Conservation (phyloP, 768 basidiomycete genomes). For the Collybiopsis luxurians region DNA sequence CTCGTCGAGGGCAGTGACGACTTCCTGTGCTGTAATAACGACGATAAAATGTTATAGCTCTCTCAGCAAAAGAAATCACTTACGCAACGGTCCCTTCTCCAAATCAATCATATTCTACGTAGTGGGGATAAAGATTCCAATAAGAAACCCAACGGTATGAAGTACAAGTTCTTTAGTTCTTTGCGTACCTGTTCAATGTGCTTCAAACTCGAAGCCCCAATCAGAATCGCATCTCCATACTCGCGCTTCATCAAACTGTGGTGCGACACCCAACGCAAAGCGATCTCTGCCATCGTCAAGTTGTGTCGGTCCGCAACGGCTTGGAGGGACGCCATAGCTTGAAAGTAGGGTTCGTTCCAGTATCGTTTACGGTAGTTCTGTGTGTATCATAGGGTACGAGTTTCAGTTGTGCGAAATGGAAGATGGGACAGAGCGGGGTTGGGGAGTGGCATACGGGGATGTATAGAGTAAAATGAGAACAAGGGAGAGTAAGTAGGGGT, state of each 20-base stretch:
- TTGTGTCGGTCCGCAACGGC: slow-evolving; percentile 42
- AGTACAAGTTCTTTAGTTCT: slow-evolving; percentile 27
- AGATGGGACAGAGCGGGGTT: neutral
- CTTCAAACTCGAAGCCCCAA: slow-evolving; percentile 53
- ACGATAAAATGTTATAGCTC: neutral
- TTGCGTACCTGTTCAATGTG: slow-evolving; percentile 15
- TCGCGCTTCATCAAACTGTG: slow-evolving; percentile 50
- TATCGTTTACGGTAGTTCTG: slow-evolving; percentile 43
- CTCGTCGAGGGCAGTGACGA: neutral
- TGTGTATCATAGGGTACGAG: too few species aligned
- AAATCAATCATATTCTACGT: slow-evolving; percentile 6
- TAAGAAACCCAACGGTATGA: neutral
- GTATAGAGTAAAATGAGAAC: too few species aligned
- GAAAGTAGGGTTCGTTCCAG: slow-evolving; percentile 54
- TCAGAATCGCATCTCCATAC: slow-evolving; percentile 49
- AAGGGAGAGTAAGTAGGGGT: neutral
- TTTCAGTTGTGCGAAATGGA: too few species aligned
- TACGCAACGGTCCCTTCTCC: slow-evolving; percentile 7
- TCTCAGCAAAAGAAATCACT: neutral
- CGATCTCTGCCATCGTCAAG: slow-evolving; percentile 51
- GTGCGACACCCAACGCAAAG: slow-evolving; percentile 59
- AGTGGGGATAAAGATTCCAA: too few species aligned
- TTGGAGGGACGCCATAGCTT: slow-evolving; percentile 43
- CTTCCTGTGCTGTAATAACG: neutral
- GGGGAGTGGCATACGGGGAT: too few species aligned